Evolutionary conservation across 371 early-diverging fungal species (phyloP), one percentile per base, ranked within the genome.

Genomic region (Mucor mucedo): DNA sequence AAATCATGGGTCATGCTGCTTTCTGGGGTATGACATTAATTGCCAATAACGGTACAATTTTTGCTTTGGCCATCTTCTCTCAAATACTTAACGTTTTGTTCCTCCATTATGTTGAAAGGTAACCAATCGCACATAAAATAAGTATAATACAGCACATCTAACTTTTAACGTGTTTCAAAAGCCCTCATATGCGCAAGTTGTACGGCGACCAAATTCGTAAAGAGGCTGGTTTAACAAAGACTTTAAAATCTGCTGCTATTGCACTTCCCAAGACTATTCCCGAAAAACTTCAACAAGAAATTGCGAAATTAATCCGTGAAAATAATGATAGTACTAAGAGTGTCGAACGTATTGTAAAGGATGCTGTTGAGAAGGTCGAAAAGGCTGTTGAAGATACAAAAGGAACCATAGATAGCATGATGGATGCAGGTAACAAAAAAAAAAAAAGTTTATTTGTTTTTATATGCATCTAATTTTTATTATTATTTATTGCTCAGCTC

Each of bases 11-110:
- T 9, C 92, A 94, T 69, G 87, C 94, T 8, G 88, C 94, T 11
- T 91, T 92, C 72, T 97, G 93, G 87, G 97, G 96, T 6, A 80
- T 95, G 71, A 86, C 95, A 5, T 68, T 96, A 60, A 91, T 94
- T 63, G 87, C 92, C 55, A 87, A 86, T 52, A 89, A 89, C 45
- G 89, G 90, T 80, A 71, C 84, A 7, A 80, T 96, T 69, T 90
- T 92, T 65, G 82, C 84, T 30, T 70, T 97, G 59, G 93, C 97
- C 2, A 62, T 94, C 58, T 84, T 93, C 60, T 86, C 91, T n/a
- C 95, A 95, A 60, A 62, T 87, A 2, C 85, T 87, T 58, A 92
- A 87, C 63, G 87, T 91, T 67, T 58, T 91, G 62, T 95, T 96
- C 66, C 72, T 93, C 40, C 72, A 85, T 47, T 90, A 85, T 66